These are phyloP conservation scores for Royoungia palumana DNA, from an alignment of 768 basidiomycete species.

Conservation along the genomic window DNA sequence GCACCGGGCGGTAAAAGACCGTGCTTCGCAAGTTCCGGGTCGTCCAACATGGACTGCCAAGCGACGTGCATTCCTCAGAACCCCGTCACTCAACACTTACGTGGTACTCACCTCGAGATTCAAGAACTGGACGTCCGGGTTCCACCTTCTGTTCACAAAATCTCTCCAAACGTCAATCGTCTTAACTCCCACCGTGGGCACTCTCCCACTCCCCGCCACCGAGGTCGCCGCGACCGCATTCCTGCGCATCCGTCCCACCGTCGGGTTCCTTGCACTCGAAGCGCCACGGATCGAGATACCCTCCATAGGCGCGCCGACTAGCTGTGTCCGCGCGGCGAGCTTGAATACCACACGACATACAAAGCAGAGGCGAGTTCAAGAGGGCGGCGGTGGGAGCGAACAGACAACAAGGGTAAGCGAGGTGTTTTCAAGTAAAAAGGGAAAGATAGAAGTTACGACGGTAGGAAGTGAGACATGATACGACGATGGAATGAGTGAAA, in stretches of 20 bases:
- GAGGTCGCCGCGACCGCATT: conserved; percentile 45
- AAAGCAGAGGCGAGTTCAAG: conserved; percentile 20
- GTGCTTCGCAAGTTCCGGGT: conserved; percentile 70
- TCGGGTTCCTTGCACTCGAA: conserved; percentile 40
- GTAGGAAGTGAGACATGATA: conserved; percentile 12
- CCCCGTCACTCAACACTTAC: not conserved
- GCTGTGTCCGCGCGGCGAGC: conserved; percentile 40
- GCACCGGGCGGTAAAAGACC: conserved; percentile 69
- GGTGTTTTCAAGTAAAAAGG: conserved; percentile 23
- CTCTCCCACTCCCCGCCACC: conserved; percentile 8
- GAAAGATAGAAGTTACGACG: conserved; percentile 5
- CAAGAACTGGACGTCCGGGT: conserved; percentile 63
- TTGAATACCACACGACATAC: conserved; percentile 26
- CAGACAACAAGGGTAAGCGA: conserved; percentile 37
- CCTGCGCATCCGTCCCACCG: conserved; percentile 56
- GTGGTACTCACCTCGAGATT: conserved; percentile 71
- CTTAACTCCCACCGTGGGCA: conserved; percentile 31
- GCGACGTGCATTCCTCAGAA: conserved; percentile 9
- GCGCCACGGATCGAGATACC: conserved; percentile 67
- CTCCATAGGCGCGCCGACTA: conserved; percentile 39
- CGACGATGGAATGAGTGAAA: conserved; percentile 9
- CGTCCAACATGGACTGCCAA: conserved; percentile 69
- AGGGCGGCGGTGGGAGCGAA: conserved; percentile 26
- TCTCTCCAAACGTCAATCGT: conserved; percentile 70
- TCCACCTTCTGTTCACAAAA: conserved; percentile 71